phyloP scores from a whole-genome alignment of 2,329 filamentous ascomycete genomes.

The Xylaria sp. region DNA sequence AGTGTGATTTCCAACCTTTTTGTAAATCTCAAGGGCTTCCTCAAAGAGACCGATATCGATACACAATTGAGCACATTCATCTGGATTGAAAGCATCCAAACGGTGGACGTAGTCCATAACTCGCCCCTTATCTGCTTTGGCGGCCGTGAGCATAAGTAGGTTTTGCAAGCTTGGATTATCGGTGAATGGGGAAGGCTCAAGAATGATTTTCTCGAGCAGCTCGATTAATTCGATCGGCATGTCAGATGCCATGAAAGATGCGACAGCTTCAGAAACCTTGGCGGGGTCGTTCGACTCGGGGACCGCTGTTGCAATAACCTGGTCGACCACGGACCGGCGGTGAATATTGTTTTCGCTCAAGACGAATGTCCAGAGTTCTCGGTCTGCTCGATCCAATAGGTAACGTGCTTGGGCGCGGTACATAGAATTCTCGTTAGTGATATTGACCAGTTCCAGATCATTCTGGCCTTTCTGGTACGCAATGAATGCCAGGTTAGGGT shows the following conservation, averaged over 20 bases:
- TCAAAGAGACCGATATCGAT: constrained; percentile 95
- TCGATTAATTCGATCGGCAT: constrained; percentile 95
- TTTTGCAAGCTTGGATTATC: constrained; percentile 98
- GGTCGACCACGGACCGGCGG: constrained; percentile 91
- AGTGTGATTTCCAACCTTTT: constrained; percentile 92
- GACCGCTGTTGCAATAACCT: constrained; percentile 95
- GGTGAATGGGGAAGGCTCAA: constrained; percentile 99
- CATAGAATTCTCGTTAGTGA: constrained; percentile 99
- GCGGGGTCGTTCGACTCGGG: constrained; percentile 92
- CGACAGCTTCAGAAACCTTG: constrained; percentile 93
- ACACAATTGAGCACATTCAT: constrained; percentile 92
- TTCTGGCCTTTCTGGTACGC: constrained; percentile 97
- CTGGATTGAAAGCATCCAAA: constrained; percentile 87
- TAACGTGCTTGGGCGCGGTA: constrained; percentile 98
- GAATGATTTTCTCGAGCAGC: constrained; percentile 96
- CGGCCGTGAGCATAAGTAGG: constrained; percentile 93
- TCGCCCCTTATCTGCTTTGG: constrained; percentile 93
- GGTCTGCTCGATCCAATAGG: constrained; percentile 87
- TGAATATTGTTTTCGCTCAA: constrained; percentile 96
- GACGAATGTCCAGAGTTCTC: constrained; percentile 94
- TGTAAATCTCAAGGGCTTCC: constrained; percentile 98
- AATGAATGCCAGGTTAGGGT: constrained; percentile 94
- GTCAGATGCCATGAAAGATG: constrained; percentile 90
- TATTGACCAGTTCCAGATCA: constrained; percentile 94
- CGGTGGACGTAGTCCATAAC: constrained; percentile 97